Evolutionary conservation across 768 basidiomycete genomes (phyloP).

Genomic region (Lentinus brumalis): DNA sequence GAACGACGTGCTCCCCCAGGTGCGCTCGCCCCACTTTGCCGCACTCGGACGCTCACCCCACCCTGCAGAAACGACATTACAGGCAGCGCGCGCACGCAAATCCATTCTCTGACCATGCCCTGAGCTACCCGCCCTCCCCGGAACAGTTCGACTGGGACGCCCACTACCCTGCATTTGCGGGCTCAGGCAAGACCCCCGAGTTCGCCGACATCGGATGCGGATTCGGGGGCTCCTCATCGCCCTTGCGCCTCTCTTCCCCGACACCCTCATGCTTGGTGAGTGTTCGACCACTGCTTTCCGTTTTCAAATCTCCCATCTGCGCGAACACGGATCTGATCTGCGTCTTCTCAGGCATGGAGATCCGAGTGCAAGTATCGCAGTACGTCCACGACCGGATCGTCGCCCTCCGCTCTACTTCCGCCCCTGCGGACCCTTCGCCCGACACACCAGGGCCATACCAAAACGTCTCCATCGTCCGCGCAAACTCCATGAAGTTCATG

Average conservation of each 20-base stretch:
- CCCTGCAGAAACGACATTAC: constrained; percentile 75
- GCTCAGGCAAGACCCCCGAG: constrained; percentile 70
- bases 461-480: constrained; percentile 92
- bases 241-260: constrained; percentile 88
- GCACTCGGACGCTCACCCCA: constrained; percentile 7
- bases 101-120: constrained; percentile 84
- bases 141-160: constrained; percentile 74
- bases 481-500: constrained; percentile 98
- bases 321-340: constrained; percentile 7
- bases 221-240: constrained; percentile 93
- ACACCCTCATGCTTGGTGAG: constrained; percentile 91
- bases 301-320: not conserved
- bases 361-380: constrained; percentile 93
- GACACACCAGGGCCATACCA: constrained; percentile 56
- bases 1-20: constrained; percentile 35
- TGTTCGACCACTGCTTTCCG: constrained; percentile 8
- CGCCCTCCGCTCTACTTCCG: constrained; percentile 77
- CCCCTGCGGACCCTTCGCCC: constrained; percentile 22
- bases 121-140: constrained; percentile 85
- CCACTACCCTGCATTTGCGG: constrained; percentile 77
- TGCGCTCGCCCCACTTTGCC: constrained; percentile 17
- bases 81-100: constrained; percentile 84
- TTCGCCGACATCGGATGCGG: constrained; percentile 98
- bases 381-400: constrained; percentile 94
- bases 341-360: constrained; percentile 82